These are phyloP conservation scores for Tremella mesenterica DNA, from an alignment of 768 basidiomycete genomes.

Conservation along the genomic window DNA sequence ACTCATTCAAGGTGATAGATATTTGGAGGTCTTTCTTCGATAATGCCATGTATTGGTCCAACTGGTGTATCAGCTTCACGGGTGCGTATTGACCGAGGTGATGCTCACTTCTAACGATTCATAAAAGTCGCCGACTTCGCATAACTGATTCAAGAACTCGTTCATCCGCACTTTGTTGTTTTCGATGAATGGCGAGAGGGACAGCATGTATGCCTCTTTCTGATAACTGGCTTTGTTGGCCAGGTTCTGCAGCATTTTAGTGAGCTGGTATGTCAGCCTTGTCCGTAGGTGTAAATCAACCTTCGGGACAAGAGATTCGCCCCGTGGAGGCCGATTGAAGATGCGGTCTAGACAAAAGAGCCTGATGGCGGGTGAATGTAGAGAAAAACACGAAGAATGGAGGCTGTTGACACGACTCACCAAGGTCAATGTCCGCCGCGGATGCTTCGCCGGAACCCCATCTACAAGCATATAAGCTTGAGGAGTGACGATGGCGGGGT, in stretches of 20 bases:
- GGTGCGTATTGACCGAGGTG: not conserved
- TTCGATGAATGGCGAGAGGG: conserved; percentile 96
- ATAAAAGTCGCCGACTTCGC: conserved; percentile 98
- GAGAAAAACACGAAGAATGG: too few species aligned
- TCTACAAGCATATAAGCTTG: conserved; percentile 99
- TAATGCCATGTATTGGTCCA: conserved; percentile 99
- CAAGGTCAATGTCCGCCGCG: conserved; percentile 86
- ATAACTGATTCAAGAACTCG: conserved; percentile 88
- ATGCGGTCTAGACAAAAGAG: too few species aligned
- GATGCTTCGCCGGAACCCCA: conserved; percentile 94
- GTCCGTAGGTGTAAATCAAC: not conserved
- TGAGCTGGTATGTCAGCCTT: conserved; percentile 62
- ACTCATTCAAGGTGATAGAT: conserved; percentile 95
- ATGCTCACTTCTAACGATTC: conserved; percentile 82
- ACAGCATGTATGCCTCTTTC: conserved; percentile 98
- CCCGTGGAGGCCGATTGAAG: too few species aligned
- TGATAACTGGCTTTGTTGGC: conserved; percentile 98
- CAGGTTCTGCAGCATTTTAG: conserved; percentile 98
- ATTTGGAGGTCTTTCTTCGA: conserved; percentile 98
- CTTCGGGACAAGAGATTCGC: too few species aligned
- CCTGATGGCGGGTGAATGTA: too few species aligned
- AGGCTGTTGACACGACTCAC: conserved; percentile 42
- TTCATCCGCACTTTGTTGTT: conserved; percentile 98
- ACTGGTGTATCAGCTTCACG: conserved; percentile 50
- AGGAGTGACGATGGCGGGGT: conserved; percentile 96